These are phyloP conservation scores for Ganoderma resinaceum DNA, from an alignment of 1,284 basidiomycete species.

Conservation along the genomic window DNA sequence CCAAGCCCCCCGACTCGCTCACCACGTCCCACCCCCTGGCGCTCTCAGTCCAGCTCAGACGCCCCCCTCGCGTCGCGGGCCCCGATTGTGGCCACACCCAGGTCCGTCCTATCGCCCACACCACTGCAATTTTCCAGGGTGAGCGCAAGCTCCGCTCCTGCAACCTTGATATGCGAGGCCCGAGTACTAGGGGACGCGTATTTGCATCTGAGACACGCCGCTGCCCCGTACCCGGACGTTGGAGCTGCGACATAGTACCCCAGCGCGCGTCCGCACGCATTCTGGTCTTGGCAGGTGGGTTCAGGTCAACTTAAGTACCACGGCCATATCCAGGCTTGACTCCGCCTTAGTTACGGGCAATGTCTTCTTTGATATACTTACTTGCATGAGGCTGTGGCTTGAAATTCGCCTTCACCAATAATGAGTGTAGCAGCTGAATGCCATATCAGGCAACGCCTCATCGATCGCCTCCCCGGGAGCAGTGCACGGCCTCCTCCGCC, in stretches of 20 bases:
- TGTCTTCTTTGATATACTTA: too few relatives aligned
- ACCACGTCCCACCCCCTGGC: neutral
- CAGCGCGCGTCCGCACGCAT: too few relatives aligned
- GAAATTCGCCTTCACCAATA: too few relatives aligned
- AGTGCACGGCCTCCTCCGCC: neutral
- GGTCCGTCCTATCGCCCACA: neutral
- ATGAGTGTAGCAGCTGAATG: neutral
- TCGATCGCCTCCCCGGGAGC: neutral
- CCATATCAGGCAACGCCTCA: conserved; percentile 6
- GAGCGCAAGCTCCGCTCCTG: neutral
- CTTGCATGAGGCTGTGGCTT: too few relatives aligned
- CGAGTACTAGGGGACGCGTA: too few relatives aligned
- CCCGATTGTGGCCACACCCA: neutral
- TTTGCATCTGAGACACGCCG: neutral
- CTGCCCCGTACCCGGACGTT: too few relatives aligned
- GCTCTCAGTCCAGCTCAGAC: neutral
- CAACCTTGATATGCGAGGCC: neutral
- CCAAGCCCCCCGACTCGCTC: neutral
- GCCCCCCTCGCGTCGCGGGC: neutral
- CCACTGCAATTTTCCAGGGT: neutral
- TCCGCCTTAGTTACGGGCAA: too few relatives aligned
- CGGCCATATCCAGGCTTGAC: too few relatives aligned
- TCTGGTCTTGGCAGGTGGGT: too few relatives aligned
- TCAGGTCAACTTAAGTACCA: too few relatives aligned
- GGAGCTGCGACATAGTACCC: too few relatives aligned